A percentile compares a stretch with the other conserved stretches of the same genome.
Conservation (phyloP, 306 rosid species). For the Pueraria montana region DNA sequence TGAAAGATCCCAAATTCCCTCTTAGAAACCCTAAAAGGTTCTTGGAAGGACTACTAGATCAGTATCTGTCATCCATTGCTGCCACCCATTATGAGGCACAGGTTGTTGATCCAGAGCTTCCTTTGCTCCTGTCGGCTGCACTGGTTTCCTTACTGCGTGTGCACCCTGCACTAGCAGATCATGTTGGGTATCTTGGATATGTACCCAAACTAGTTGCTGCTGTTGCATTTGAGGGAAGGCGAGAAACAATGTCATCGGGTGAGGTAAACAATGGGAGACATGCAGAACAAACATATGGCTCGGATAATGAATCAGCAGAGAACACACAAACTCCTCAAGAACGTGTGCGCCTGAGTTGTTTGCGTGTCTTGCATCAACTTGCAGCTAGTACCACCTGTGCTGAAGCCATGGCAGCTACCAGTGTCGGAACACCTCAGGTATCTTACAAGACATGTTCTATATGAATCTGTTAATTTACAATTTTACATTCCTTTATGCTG, state of each 20-base stretch:
- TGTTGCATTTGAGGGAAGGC: slow-evolving; percentile 93
- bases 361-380: slow-evolving; percentile 97
- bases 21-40: slow-evolving; percentile 98
- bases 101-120: slow-evolving; percentile 89
- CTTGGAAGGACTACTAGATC: slow-evolving; percentile 97
- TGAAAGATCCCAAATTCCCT: slow-evolving; percentile 99
- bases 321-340: slow-evolving; percentile 92
- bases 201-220: slow-evolving; percentile 98
- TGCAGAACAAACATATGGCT: slow-evolving; percentile 60
- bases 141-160: slow-evolving; percentile 94
- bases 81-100: slow-evolving; percentile 90
- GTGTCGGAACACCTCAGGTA: slow-evolving; percentile 98
- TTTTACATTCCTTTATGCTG: slow-evolving; percentile 22
- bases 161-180: slow-evolving; percentile 98
- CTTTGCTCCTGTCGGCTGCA: slow-evolving; percentile 97
- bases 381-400: slow-evolving; percentile 99
- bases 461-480: slow-evolving; percentile 20
- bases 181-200: slow-evolving; percentile 99
- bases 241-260: slow-evolving; percentile 95
- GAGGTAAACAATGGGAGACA: slow-evolving; percentile 67
- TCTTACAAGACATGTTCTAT: slow-evolving; percentile 18
- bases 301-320: slow-evolving; percentile 70
- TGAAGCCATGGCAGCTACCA: slow-evolving; percentile 99
- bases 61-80: slow-evolving; percentile 93
- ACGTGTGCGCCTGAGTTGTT: slow-evolving; percentile 96